These are phyloP conservation scores for Rubroshorea leprosula DNA, from an alignment of 345 rosid species.

Conservation along the genomic window DNA sequence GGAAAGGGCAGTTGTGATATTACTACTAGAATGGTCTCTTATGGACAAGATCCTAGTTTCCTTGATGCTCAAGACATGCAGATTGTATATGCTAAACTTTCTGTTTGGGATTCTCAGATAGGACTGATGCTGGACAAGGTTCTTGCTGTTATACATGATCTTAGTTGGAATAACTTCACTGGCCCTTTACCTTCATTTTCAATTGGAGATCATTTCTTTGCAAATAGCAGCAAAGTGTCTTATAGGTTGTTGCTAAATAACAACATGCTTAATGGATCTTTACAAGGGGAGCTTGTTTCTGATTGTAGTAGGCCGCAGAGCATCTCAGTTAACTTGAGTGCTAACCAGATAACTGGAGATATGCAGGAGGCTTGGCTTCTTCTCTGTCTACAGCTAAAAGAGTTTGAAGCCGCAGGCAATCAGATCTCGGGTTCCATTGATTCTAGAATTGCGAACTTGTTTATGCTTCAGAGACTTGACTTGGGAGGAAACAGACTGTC, in stretches of 20 bases:
- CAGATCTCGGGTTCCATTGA: constrained; percentile 38
- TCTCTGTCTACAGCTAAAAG: constrained; percentile 28
- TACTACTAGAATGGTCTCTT: constrained; percentile 14
- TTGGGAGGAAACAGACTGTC: constrained; percentile 43
- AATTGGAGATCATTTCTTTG: constrained; percentile 32
- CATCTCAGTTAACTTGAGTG: constrained; percentile 48
- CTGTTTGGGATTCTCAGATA: constrained; percentile 31
- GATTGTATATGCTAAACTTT: constrained; percentile 26
- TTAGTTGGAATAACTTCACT: constrained; percentile 46
- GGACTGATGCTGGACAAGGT: constrained; percentile 6
- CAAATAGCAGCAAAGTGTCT: constrained; percentile 13
- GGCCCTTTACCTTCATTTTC: constrained; percentile 45
- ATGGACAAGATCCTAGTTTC: constrained; percentile 13
- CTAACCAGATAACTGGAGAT: constrained; percentile 30
- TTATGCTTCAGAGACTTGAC: constrained; percentile 39
- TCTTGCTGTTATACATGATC: constrained; percentile 41
- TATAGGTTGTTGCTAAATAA: constrained; percentile 47
- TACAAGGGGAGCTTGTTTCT: constrained; percentile 27
- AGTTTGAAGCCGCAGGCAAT: constrained; percentile 52
- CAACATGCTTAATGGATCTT: constrained; percentile 41
- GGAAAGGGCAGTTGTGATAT: constrained; percentile 29
- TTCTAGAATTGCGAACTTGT: constrained; percentile 34
- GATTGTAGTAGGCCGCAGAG: constrained; percentile 33
- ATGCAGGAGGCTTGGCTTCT: constrained; percentile 22
- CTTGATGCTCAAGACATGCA: constrained; percentile 29